phyloP scores from a whole-genome alignment of 1,284 basidiomycete species.

The Tremellales sp. region DNA sequence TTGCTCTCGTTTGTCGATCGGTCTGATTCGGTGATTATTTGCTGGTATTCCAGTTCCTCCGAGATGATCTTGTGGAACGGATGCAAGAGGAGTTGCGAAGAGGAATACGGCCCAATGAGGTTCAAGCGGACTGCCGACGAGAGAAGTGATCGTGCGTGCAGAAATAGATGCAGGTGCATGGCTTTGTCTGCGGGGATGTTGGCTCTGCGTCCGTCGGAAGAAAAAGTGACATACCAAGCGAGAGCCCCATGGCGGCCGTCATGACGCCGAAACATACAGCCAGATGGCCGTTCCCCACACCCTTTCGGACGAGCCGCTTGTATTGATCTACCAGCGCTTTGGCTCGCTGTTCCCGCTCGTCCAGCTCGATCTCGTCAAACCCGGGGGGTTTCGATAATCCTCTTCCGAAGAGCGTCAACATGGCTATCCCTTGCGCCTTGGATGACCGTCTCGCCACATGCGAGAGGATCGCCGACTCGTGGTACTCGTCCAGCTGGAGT shows the following conservation, averaged over 20 bases:
- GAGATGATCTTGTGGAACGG: slow-evolving; percentile 64
- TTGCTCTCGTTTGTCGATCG: background rate
- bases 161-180: slow-evolving; percentile 83
- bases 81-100: slow-evolving; percentile 81
- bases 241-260: slow-evolving; percentile 69
- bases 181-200: slow-evolving; percentile 41
- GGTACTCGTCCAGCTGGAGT: slow-evolving; percentile 64
- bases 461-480: slow-evolving; percentile 83
- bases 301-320: slow-evolving; percentile 63
- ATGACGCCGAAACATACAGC: slow-evolving; percentile 87
- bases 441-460: slow-evolving; percentile 84
- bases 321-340: slow-evolving; percentile 58
- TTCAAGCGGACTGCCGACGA: slow-evolving; percentile 91
- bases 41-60: slow-evolving; percentile 48
- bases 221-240: slow-evolving; percentile 57
- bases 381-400: slow-evolving; percentile 62
- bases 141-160: slow-evolving; percentile 82
- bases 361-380: slow-evolving; percentile 18
- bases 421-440: slow-evolving; percentile 84
- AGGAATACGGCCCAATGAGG: slow-evolving; percentile 83
- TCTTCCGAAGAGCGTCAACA: slow-evolving; percentile 81
- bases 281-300: slow-evolving; percentile 72
- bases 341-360: slow-evolving; percentile 8
- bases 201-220: background rate
- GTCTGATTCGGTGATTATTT: background rate